Evolutionary conservation across 208 protist species (phyloP).

Genomic region (Entamoeba moshkovskii): DNA sequence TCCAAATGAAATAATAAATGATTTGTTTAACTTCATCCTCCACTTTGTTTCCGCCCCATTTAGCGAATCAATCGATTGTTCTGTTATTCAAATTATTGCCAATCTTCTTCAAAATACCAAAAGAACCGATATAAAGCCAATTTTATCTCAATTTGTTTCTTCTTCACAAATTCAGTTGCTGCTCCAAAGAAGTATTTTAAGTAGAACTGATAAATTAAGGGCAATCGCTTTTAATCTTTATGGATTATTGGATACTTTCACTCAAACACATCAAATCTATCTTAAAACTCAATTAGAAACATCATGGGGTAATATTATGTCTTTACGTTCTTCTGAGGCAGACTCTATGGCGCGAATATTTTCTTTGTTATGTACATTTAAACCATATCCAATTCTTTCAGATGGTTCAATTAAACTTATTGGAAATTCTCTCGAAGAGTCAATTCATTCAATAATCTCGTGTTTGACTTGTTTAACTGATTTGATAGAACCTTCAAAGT

Average conservation of each 20-base stretch:
- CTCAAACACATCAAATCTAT: not conserved
- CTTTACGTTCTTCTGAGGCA: not conserved
- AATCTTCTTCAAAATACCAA: not conserved
- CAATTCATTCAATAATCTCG: not conserved
- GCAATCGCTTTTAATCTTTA: not conserved
- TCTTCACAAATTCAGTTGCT: not conserved
- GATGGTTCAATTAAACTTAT: not conserved
- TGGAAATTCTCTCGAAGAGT: not conserved
- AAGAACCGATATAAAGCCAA: not conserved
- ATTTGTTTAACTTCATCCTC: not conserved
- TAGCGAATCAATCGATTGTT: not conserved
- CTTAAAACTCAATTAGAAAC: not conserved
- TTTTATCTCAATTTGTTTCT: not conserved
- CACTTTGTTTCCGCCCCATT: not conserved
- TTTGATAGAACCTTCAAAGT: not conserved
- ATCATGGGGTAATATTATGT: not conserved
- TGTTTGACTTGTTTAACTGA: not conserved
- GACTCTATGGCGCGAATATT: not conserved
- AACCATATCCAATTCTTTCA: not conserved
- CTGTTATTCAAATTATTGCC: not conserved
- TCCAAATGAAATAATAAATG: not conserved
- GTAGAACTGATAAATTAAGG: not conserved
- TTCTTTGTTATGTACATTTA: not conserved
- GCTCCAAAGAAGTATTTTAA: not conserved
- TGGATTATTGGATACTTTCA: not conserved